Conservation (phyloP, 495 filamentous ascomycete genomes). For the Clohesyomyces aquaticus region DNA sequence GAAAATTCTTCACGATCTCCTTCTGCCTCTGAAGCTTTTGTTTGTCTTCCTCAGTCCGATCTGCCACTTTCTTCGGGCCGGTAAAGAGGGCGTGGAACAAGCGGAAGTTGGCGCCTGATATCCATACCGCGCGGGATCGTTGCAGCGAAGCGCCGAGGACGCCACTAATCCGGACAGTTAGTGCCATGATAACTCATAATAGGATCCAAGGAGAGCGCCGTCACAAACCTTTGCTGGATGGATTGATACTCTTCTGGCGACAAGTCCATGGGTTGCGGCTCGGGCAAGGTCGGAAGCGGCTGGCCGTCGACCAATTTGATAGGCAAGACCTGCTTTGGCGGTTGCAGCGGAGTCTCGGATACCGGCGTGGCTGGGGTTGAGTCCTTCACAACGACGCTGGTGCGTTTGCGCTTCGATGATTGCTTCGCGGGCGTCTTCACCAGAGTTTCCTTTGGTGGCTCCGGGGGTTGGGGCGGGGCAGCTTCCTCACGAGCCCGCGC, state of each 20-base stretch:
- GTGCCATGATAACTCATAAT: background rate
- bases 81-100: conserved; percentile 89
- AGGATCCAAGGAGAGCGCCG: background rate
- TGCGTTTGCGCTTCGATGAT: conserved; percentile 28
- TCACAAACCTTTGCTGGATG: conserved; percentile 74
- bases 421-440: conserved; percentile 12
- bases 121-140: conserved; percentile 87
- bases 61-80: conserved; percentile 42
- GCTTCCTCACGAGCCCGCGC: conserved; percentile 31
- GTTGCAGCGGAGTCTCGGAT: conserved; percentile 40
- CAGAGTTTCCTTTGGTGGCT: conserved; percentile 20
- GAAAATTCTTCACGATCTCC: conserved; percentile 84
- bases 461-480: conserved; percentile 12
- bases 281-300: conserved; percentile 72
- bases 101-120: conserved; percentile 79
- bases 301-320: conserved; percentile 67
- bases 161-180: conserved; percentile 67
- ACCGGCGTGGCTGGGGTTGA: conserved; percentile 21
- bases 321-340: conserved; percentile 58
- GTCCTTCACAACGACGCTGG: conserved; percentile 21
- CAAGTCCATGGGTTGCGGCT: conserved; percentile 68
- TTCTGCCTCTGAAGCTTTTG: conserved; percentile 72
- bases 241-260: conserved; percentile 74
- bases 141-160: conserved; percentile 81
- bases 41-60: conserved; percentile 70